phyloP scores from a whole-genome alignment of 768 basidiomycete genomes.

The Suillus alpinus region DNA sequence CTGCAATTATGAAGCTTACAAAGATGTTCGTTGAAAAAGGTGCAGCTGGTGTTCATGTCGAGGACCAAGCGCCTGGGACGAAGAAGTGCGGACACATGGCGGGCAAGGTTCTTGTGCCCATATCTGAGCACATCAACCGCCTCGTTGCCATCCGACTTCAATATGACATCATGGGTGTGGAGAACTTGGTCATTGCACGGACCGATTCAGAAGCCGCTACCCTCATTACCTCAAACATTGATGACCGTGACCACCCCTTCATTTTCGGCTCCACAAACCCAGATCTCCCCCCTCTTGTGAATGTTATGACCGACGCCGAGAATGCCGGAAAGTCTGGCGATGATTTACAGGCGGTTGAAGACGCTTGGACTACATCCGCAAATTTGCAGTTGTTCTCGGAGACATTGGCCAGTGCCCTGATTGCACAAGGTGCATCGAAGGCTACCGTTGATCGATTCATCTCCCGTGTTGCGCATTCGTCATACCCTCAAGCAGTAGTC shows the following conservation, averaged over 20 bases:
- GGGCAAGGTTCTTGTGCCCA: conserved; percentile 94
- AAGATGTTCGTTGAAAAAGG: conserved; percentile 99
- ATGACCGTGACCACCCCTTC: conserved; percentile 96
- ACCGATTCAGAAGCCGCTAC: conserved; percentile 99
- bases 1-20: conserved; percentile 97
- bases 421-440: conserved; percentile 51
- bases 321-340: conserved; percentile 73
- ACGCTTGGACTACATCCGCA: conserved; percentile 79
- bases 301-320: conserved; percentile 84
- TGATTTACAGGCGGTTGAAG: conserved; percentile 84
- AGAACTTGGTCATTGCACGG: conserved; percentile 88
- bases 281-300: conserved; percentile 63
- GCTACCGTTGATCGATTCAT: conserved; percentile 59
- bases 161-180: conserved; percentile 98
- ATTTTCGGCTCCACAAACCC: conserved; percentile 90
- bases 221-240: conserved; percentile 94
- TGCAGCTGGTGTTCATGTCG: conserved; percentile 96
- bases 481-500: conserved; percentile 63
- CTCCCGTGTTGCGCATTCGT: conserved; percentile 59
- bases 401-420: conserved; percentile 65
- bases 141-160: conserved; percentile 96
- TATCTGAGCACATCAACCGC: conserved; percentile 97
- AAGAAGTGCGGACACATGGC: conserved; percentile 97
- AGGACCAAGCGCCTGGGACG: conserved; percentile 96
- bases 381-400: conserved; percentile 77